Evolutionary conservation across 495 filamentous ascomycete species (phyloP), one percentile per base, ranked within the genome.

Genomic region (Podospora anserina): DNA sequence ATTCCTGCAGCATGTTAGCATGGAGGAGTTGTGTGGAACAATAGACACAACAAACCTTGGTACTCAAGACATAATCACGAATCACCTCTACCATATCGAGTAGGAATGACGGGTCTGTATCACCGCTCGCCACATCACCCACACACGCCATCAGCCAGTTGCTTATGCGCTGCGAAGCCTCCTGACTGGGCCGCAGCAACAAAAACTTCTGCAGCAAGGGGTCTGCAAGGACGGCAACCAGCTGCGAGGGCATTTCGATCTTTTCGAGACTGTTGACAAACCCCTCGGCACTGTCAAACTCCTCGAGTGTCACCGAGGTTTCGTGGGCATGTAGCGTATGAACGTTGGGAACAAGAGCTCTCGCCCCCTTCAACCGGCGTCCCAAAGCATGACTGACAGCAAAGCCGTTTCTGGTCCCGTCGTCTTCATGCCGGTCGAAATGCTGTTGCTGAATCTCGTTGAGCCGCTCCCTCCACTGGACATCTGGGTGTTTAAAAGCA

Each of bases 171-270:
- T 81, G 78, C 58, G 82, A 75, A 18, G 81, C 84, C 65, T 80
- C 78, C 54, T 87, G 84, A 1, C 88, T 85, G 32, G 90, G 87
- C 28, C 84, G 86, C 23, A 96, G 77, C 19, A 83, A 80, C 23
- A 95, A 71, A 60, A 92, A 87, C 70, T 93, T 94, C 71, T 93
- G 93, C 18, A 94, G 85, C 61, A 96, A 82, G 5, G 86, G 87
- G 76, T 96, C 91, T 4, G 85, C 87, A 19, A 97, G 78, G 11
- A 87, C 87, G 6, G 93, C 92, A 27, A 92, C 88, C 2, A 95
- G 82, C 76, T 96, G 92, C 66, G 89, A 92, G 5, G 92, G 92
- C 49, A 92, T 78, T 72, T 94, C 91, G 44, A 97, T 88, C 70
- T 84, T 88, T 68, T 96, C 92, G 7, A 96, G 76, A 59, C 87